These are phyloP conservation scores for Nelumbo lutea DNA, from an alignment of 164 flowering plant species.

Conservation along the genomic window DNA sequence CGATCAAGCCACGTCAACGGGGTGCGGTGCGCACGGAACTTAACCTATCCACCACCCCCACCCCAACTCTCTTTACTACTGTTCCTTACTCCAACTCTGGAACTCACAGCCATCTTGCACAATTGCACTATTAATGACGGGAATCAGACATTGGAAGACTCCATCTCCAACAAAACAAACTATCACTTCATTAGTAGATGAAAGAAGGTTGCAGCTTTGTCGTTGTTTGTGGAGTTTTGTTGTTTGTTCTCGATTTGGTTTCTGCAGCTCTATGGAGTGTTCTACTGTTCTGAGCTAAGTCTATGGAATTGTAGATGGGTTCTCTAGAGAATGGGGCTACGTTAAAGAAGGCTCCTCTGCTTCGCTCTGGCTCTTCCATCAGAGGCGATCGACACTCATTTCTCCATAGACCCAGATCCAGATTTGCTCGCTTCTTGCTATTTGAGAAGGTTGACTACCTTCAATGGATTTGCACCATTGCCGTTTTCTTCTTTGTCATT, in stretches of 20 bases:
- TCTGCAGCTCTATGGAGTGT: too few relatives aligned
- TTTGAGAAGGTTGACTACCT: conserved; percentile 70
- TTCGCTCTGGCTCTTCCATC: conserved; percentile 36
- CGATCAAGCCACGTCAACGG: conserved; percentile 7
- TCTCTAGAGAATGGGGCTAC: conserved; percentile 55
- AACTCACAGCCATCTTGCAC: conserved; percentile 11
- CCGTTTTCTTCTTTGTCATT: conserved; percentile 59
- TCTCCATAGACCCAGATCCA: conserved; percentile 66
- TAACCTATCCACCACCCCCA: conserved; percentile 6
- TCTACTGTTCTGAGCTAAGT: conserved; percentile 2
- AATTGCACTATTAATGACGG: conserved; percentile 3
- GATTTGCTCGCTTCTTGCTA: conserved; percentile 59
- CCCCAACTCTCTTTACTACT: neutral
- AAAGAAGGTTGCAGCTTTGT: too few relatives aligned
- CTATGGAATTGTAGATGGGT: conserved; percentile 55
- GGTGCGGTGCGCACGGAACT: conserved; percentile 1
- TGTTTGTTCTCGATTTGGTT: too few relatives aligned
- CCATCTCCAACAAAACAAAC: too few relatives aligned
- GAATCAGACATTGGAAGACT: neutral
- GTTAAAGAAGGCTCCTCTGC: conserved; percentile 47
- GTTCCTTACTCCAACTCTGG: conserved; percentile 1
- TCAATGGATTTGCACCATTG: conserved; percentile 72
- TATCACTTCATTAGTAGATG: too few relatives aligned
- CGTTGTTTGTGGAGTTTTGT: too few relatives aligned
- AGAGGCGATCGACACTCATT: conserved; percentile 34